Base-by-base conservation (phyloP, 441 rosid species). In the Hura crepitans region DNA sequence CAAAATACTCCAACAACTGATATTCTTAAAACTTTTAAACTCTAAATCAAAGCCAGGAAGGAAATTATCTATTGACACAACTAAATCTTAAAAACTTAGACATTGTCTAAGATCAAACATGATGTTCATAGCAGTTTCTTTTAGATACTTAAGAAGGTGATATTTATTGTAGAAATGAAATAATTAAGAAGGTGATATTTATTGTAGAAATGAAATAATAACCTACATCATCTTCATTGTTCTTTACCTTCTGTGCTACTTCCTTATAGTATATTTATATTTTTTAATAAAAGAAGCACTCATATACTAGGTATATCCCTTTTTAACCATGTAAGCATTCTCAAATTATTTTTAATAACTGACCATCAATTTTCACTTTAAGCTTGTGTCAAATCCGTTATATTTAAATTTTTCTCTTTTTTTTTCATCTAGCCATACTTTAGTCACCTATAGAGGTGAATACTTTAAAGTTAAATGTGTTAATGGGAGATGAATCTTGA, bases 41-140 rank as follows among this genome's bases (percentile, higher is more conserved):
- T 50, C 33, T 25, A 53, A 14, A 20, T 28, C 61, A 54, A 51
- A 62, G 22, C 33, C 51, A 53, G 18, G 13, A 25, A 66, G 28
- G 61, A 6, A 54, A 2, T 39, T 47, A 42, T 51, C 2, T 50
- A 17, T 22, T 25, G 54, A 49, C 61, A 59, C 42, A 69, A 35
- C 18, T 51, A 17, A 54, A 27, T 25, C 70, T 23, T 31, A 68
- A 64, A 62, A 67, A 65, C 15, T 54, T 46, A 56, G 70, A 62
- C 7, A 47, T 27, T 65, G 42, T 58, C 18, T 46, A 43, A 14
- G 49, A 62, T 3, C 57, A 33, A 62, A 55, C 5, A 37, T 22
- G 37, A 72, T 31, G 18, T 47, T 27, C 5, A 47, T 49, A 18
- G 23, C 28, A 31, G 20, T 54, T 30, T 12, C 39, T 64, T 64